Conservation (phyloP, 805 yeast genomes). For the Candida easanensis region DNA sequence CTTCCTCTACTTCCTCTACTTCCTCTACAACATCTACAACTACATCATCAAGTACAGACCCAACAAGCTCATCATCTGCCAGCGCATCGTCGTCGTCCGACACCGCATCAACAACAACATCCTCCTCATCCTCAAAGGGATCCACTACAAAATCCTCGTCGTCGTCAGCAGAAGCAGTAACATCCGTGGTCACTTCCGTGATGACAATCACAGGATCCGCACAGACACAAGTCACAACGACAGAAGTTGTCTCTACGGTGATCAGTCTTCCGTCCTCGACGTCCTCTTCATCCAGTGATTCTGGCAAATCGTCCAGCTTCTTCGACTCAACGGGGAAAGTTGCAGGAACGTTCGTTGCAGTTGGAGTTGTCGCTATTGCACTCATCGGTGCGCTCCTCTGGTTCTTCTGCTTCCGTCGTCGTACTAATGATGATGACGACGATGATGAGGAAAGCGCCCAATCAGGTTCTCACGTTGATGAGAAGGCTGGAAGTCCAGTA, state of each 20-base stretch:
- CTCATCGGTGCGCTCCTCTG: constrained; percentile 42
- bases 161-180: constrained; percentile 24
- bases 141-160: constrained; percentile 23
- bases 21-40: constrained; percentile 6
- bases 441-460: constrained; percentile 14
- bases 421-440: constrained; percentile 15
- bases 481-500: constrained; percentile 6
- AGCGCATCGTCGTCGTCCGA: constrained; percentile 15
- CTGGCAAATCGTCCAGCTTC: constrained; percentile 35
- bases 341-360: constrained; percentile 77
- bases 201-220: constrained; percentile 35
- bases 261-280: constrained; percentile 23
- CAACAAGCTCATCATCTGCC: constrained; percentile 1
- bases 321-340: constrained; percentile 69
- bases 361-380: constrained; percentile 57
- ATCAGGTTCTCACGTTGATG: constrained; percentile 11
- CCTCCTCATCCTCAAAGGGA: constrained; percentile 27
- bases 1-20: constrained; percentile 6
- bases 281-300: constrained; percentile 8
- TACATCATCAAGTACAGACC: not conserved
- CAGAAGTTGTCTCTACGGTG: constrained; percentile 26
- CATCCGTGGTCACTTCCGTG: constrained; percentile 34
- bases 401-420: constrained; percentile 36
- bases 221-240: constrained; percentile 25
- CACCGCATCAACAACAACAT: constrained; percentile 12